Conservation (phyloP, 352 stramenopile species). For the Globisporangium viniferum region DNA sequence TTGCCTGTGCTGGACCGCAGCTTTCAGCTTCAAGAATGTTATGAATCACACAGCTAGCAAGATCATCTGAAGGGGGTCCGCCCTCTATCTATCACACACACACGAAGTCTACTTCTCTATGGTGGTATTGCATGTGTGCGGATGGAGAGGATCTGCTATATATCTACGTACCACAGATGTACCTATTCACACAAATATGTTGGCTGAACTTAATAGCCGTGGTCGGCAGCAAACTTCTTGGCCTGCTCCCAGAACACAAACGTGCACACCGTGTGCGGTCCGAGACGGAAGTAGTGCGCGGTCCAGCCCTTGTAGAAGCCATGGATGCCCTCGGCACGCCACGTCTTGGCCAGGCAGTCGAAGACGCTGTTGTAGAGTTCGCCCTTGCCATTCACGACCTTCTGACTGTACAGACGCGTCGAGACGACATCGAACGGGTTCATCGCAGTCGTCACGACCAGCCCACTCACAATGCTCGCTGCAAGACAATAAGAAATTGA, state of each 20-base stretch:
- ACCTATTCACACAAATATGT: background rate
- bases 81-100: background rate
- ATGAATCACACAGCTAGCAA: no score
- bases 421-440: constrained; percentile 89
- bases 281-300: constrained; percentile 84
- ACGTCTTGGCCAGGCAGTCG: constrained; percentile 80
- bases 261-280: constrained; percentile 83
- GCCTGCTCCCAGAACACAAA: constrained; percentile 87
- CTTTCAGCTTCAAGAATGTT: no score
- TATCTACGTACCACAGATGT: background rate
- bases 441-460: constrained; percentile 83
- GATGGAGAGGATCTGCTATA: background rate
- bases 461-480: constrained; percentile 79
- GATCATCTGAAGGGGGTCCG: background rate
- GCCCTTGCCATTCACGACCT: constrained; percentile 83
- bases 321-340: constrained; percentile 67
- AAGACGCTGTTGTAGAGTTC: constrained; percentile 71
- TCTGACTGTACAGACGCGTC: constrained; percentile 85
- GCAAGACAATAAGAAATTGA: background rate
- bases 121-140: background rate
- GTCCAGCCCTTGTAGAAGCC: constrained; percentile 88
- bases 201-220: constrained; percentile 48
- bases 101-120: background rate
- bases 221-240: constrained; percentile 60
- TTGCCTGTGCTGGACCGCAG: no score